Evolutionary conservation across 306 rosid species (phyloP).

Genomic region (Delonix regia): DNA sequence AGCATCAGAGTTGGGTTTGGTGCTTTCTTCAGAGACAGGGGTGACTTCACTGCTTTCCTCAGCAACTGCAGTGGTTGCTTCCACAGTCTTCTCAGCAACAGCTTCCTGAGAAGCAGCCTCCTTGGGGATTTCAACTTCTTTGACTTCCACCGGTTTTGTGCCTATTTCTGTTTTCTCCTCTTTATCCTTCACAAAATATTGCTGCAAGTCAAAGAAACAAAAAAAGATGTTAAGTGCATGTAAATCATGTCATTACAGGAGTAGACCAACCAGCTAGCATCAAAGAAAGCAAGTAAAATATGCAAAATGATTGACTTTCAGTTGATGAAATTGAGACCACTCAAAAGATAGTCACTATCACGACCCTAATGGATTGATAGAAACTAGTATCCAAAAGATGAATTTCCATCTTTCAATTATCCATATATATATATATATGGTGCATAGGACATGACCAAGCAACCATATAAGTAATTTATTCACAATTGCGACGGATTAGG

Average conservation of each 20-base stretch:
- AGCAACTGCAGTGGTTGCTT: conserved; percentile 38
- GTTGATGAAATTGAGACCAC: not conserved
- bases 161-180: conserved; percentile 46
- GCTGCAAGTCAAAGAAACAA: conserved; percentile 45
- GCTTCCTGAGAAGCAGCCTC: conserved; percentile 42
- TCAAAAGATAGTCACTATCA: not conserved
- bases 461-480: not conserved
- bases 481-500: not conserved
- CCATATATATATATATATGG: not conserved
- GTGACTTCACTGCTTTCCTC: conserved; percentile 47
- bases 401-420: not conserved
- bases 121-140: conserved; percentile 54
- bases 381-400: not conserved
- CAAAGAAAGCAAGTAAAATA: not conserved
- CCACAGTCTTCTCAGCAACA: conserved; percentile 40
- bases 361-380: not conserved
- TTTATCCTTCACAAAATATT: conserved; percentile 58
- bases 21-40: conserved; percentile 37
- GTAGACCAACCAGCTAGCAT: not conserved
- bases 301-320: not conserved
- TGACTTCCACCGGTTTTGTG: conserved; percentile 55
- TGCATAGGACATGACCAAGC: not conserved
- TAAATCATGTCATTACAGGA: not conserved
- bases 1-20: conserved; percentile 36
- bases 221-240: not conserved